Percentiles rank a stretch among this genome's conserved stretches.
Conservation (phyloP, 495 filamentous ascomycete genomes). For the Penicillium steckii region DNA sequence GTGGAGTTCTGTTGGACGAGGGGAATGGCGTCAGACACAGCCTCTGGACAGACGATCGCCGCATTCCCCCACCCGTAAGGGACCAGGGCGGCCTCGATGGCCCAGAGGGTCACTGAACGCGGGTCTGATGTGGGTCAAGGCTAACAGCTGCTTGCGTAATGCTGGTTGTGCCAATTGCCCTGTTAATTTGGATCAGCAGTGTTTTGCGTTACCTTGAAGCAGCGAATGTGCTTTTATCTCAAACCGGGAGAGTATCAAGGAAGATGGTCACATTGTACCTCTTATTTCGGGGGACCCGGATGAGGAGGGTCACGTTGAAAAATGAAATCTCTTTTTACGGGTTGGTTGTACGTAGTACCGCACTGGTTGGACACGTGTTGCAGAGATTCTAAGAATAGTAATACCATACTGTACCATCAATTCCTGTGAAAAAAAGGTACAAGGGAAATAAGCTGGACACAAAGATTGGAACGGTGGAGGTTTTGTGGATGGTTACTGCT, state of each 20-base stretch:
- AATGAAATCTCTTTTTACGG: neutral
- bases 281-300: neutral
- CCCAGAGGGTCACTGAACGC: slow-evolving; percentile 39
- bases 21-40: slow-evolving; percentile 35
- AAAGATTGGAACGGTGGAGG: neutral
- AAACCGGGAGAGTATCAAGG: slow-evolving; percentile 12
- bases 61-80: slow-evolving; percentile 47
- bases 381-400: slow-evolving; percentile 1
- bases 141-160: slow-evolving; percentile 46
- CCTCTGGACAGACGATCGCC: slow-evolving; percentile 37
- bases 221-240: slow-evolving; percentile 15
- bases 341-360: no score
- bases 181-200: slow-evolving; percentile 42
- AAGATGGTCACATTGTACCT: slow-evolving; percentile 12
- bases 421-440: no score
- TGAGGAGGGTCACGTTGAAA: no score
- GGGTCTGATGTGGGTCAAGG: slow-evolving; percentile 34
- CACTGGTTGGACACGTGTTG: neutral
- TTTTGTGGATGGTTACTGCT: slow-evolving; percentile 1
- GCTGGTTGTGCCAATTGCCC: slow-evolving; percentile 22
- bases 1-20: slow-evolving; percentile 12
- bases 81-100: slow-evolving; percentile 34
- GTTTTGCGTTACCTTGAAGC: slow-evolving; percentile 1
- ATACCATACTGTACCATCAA: no score
- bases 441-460: slow-evolving; percentile 1